A percentile compares a stretch with the other conserved stretches of the same genome.
Conservation (phyloP, 345 rosid species). For the Jatropha curcas region DNA sequence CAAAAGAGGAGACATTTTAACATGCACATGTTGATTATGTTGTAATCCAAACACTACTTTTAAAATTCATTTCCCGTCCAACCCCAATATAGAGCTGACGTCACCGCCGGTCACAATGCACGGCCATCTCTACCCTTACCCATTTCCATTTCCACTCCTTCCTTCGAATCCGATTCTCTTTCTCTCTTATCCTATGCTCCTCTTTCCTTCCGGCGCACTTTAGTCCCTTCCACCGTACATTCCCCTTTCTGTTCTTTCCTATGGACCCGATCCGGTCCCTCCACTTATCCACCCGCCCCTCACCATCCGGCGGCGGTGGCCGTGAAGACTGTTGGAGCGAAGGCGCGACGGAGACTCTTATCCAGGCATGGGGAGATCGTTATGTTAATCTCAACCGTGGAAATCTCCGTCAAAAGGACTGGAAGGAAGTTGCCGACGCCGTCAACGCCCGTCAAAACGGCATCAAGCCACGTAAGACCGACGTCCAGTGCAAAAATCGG, state of each 20-base stretch:
- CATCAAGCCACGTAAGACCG: slow-evolving; percentile 14
- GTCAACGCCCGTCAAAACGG: slow-evolving; percentile 17
- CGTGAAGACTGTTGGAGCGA: slow-evolving; percentile 32
- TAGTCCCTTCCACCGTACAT: slow-evolving; percentile 15
- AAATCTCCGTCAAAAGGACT: slow-evolving; percentile 29
- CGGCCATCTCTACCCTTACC: slow-evolving; percentile 27
- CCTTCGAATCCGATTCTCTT: slow-evolving; percentile 18
- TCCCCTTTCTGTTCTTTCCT: not conserved
- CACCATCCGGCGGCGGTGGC: slow-evolving; percentile 9
- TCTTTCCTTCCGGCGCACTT: slow-evolving; percentile 25
- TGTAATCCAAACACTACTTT: slow-evolving; percentile 7
- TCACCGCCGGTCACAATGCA: slow-evolving; percentile 55
- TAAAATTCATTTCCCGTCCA: slow-evolving; percentile 25
- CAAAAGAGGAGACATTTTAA: not conserved
- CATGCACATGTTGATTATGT: not conserved
- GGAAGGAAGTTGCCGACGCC: slow-evolving; percentile 29
- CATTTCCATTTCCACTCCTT: slow-evolving; percentile 16
- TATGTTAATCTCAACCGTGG: slow-evolving; percentile 22
- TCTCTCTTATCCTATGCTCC: slow-evolving; percentile 24
- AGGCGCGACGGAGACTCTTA: slow-evolving; percentile 21
- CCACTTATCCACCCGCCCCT: not conserved
- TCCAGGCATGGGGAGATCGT: slow-evolving; percentile 26
- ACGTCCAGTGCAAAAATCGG: slow-evolving; percentile 25
- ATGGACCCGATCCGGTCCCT: slow-evolving; percentile 27
- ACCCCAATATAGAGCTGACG: slow-evolving; percentile 40